Conservation (phyloP, 1,284 basidiomycete species). For the Cutaneotrichosporon curvatum region DNA sequence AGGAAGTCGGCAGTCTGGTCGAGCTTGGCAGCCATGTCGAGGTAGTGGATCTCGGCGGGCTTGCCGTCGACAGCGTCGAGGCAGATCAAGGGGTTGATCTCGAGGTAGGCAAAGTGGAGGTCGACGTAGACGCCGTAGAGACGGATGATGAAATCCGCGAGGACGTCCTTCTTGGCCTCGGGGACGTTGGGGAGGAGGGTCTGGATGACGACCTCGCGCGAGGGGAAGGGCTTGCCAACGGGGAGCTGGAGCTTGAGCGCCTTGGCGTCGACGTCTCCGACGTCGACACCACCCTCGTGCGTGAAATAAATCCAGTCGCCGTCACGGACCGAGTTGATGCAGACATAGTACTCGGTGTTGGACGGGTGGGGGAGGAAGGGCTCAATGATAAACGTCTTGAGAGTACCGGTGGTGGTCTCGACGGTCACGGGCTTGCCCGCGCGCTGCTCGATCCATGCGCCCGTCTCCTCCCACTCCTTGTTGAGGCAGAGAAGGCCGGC, state of each 20-base stretch:
- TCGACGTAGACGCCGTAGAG: conserved; percentile 97
- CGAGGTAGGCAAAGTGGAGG: conserved; percentile 89
- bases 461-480: conserved; percentile 81
- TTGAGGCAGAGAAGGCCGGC: conserved; percentile 90
- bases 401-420: conserved; percentile 84
- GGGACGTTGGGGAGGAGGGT: conserved; percentile 75
- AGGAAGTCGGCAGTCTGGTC: conserved; percentile 95
- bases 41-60: conserved; percentile 80
- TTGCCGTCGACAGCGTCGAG: conserved; percentile 71
- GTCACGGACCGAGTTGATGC: conserved; percentile 91
- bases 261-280: conserved; percentile 97
- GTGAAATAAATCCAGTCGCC: conserved; percentile 98
- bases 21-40: conserved; percentile 99
- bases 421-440: conserved; percentile 93
- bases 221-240: conserved; percentile 69
- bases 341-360: conserved; percentile 95
- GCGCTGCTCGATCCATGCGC: conserved; percentile 76
- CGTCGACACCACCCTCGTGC: conserved; percentile 96
- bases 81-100: conserved; percentile 97
- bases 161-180: conserved; percentile 69
- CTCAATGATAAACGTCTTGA: conserved; percentile 97
- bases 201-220: conserved; percentile 64
- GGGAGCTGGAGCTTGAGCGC: conserved; percentile 83
- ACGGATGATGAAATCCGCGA: conserved; percentile 88
- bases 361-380: conserved; percentile 94